These are phyloP conservation scores for Suzukiozyma palmioleophila DNA, from an alignment of 1,139 yeast species.

Conservation along the genomic window DNA sequence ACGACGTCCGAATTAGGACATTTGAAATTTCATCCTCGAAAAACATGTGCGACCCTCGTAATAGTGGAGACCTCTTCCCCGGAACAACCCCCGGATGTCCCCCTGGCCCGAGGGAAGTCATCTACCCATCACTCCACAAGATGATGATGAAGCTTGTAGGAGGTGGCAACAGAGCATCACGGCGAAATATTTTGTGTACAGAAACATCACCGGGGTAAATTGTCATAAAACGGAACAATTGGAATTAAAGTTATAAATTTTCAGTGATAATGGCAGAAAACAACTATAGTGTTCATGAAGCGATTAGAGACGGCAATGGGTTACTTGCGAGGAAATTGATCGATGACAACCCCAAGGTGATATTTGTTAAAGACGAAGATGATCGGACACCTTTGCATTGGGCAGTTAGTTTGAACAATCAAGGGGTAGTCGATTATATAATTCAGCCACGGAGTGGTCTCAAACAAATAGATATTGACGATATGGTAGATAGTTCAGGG, in stretches of 20 bases:
- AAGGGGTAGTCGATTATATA: slow-evolving; percentile 49
- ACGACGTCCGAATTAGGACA: not conserved
- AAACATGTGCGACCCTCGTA: too few relatives aligned
- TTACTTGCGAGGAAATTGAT: slow-evolving; percentile 47
- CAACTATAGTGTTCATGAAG: slow-evolving; percentile 46
- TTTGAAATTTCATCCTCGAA: too few relatives aligned
- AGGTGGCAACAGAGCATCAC: too few relatives aligned
- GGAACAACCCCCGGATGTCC: too few relatives aligned
- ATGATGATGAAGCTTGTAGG: not conserved
- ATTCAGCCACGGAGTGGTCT: slow-evolving; percentile 29
- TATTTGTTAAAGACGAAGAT: slow-evolving; percentile 57
- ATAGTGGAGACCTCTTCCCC: too few relatives aligned
- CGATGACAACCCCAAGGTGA: slow-evolving; percentile 42
- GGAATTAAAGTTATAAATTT: not conserved
- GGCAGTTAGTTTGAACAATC: slow-evolving; percentile 71
- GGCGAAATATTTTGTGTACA: too few relatives aligned
- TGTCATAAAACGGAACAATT: not conserved
- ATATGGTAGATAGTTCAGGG: slow-evolving; percentile 65
- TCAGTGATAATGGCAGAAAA: not conserved
- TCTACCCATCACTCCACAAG: not conserved
- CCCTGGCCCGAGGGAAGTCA: not conserved
- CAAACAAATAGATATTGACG: slow-evolving; percentile 57
- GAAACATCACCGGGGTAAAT: not conserved
- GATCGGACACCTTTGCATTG: slow-evolving; percentile 83
- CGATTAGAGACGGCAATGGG: slow-evolving; percentile 53